Evolutionary conservation across 1,139 yeast genomes (phyloP), one percentile per base, ranked within the genome.

Genomic region (Casaregolazyma suthepensis): DNA sequence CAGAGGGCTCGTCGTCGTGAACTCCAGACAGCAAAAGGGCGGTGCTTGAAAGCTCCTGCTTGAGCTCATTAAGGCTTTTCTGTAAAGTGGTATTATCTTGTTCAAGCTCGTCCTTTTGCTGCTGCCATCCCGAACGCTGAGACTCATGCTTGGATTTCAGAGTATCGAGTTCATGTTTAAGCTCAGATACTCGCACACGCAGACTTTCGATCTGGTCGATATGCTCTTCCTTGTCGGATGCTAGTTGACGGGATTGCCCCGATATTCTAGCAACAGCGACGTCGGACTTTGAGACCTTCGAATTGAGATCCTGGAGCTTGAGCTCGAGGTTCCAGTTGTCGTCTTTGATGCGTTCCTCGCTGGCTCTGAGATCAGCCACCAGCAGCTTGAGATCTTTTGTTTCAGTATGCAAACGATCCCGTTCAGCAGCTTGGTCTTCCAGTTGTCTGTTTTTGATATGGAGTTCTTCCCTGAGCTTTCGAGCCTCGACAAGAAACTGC

Each of bases 281-380:
- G 15, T 61, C 54, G 12, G 67, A 60, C 43, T 62, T 61, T 13
- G 65, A 48, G 45, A 67, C 46, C 55, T 80, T 78, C 43, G 80
- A 81, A 43, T 76, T 71, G 52, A 82, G 70, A 46, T 72, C 75
- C 52, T 80, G 79, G 17, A 84, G 67, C 52, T 77, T 76, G 31
- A 83, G 69, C 65, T 85, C 90, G 57, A 88, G 75, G 62, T 86
- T 88, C 96, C 96, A 88, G 63, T 84, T 86, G 54, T 80, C 78
- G 61, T 87, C 91, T 64, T 83, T 83, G 59, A 79, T 72, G 38
- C 75, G 75, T 53, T 78, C 78, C 22, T 54, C 55, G 2, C 55
- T 47, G 20, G 46, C 38, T 13, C 46, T 45, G 9, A 49, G 46
- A 37, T 49, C 52, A 19, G 40, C 43, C 15, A 49, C 48, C 17